These are phyloP conservation scores for Knufia petricola DNA, from an alignment of 2,329 filamentous ascomycete genomes.

Conservation along the genomic window DNA sequence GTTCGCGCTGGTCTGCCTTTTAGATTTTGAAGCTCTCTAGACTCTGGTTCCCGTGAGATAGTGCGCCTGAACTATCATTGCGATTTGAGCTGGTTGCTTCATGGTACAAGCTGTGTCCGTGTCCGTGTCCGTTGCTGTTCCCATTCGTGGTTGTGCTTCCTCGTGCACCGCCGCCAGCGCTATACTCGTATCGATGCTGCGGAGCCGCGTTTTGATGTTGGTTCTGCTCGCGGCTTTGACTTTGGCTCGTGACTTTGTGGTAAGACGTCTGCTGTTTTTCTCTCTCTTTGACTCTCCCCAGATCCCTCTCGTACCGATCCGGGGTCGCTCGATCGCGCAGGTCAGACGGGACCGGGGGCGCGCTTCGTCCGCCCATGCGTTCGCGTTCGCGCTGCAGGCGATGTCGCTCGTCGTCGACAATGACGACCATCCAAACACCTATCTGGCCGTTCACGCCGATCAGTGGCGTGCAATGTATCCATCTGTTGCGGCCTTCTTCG, in stretches of 20 bases:
- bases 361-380: background rate
- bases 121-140: background rate
- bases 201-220: background rate
- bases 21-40: too few species aligned
- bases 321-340: background rate
- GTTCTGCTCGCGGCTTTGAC: background rate
- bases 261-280: too few species aligned
- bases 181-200: background rate
- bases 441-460: constrained; percentile 57
- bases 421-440: constrained; percentile 69
- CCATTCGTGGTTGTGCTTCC: background rate
- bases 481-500: constrained; percentile 53
- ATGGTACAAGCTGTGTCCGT: background rate
- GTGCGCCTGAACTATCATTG: too few species aligned
- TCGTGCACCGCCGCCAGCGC: background rate
- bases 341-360: constrained; percentile 1
- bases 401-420: constrained; percentile 54
- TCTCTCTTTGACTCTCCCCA: background rate
- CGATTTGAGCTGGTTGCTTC: too few species aligned
- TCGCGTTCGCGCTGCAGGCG: background rate
- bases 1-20: too few species aligned
- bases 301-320: background rate
- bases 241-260: background rate
- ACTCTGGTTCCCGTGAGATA: too few species aligned
- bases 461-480: constrained; percentile 70